Percentiles rank a stretch among this genome's conserved stretches.
Conservation (phyloP, 2,329 filamentous ascomycete species). For the Podosphaera xanthii region DNA sequence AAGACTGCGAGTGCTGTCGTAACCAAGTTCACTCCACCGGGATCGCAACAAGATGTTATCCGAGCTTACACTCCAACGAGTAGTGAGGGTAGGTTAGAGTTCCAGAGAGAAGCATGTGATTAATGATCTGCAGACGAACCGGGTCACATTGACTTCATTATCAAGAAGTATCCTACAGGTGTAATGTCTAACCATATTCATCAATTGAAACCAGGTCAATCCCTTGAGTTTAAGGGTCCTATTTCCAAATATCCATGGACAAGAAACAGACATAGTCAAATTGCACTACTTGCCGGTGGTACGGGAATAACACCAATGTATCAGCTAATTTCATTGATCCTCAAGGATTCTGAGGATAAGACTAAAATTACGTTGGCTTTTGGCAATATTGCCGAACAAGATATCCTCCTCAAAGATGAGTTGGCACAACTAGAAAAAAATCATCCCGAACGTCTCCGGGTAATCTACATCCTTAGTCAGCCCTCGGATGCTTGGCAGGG, state of each 20-base stretch:
- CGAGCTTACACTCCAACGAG: slow-evolving; percentile 83
- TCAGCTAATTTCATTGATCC: slow-evolving; percentile 76
- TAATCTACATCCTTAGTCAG: slow-evolving; percentile 83
- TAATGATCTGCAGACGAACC: slow-evolving; percentile 31
- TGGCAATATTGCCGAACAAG: slow-evolving; percentile 71
- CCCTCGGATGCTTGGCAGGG: slow-evolving; percentile 56
- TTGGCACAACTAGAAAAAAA: slow-evolving; percentile 76
- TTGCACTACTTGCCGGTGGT: slow-evolving; percentile 73
- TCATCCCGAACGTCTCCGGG: slow-evolving; percentile 83
- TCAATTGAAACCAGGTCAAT: slow-evolving; percentile 58
- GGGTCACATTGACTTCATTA: slow-evolving; percentile 68
- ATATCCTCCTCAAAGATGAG: slow-evolving; percentile 78
- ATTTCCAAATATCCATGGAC: slow-evolving; percentile 83
- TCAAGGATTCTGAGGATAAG: slow-evolving; percentile 89
- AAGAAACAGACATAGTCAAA: slow-evolving; percentile 80
- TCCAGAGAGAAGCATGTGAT: not conserved
- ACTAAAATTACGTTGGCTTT: slow-evolving; percentile 94
- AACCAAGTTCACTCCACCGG: slow-evolving; percentile 75
- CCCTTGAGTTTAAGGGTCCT: slow-evolving; percentile 80
- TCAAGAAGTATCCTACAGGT: slow-evolving; percentile 80
- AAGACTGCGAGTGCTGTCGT: slow-evolving; percentile 66
- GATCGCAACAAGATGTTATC: slow-evolving; percentile 64
- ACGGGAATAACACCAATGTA: slow-evolving; percentile 97
- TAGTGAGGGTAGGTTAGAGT: slow-evolving; percentile 40
- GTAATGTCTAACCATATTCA: slow-evolving; percentile 84